Evolutionary conservation across 2,329 filamentous ascomycete genomes (phyloP).

Genomic region (Pyrenophora teres): DNA sequence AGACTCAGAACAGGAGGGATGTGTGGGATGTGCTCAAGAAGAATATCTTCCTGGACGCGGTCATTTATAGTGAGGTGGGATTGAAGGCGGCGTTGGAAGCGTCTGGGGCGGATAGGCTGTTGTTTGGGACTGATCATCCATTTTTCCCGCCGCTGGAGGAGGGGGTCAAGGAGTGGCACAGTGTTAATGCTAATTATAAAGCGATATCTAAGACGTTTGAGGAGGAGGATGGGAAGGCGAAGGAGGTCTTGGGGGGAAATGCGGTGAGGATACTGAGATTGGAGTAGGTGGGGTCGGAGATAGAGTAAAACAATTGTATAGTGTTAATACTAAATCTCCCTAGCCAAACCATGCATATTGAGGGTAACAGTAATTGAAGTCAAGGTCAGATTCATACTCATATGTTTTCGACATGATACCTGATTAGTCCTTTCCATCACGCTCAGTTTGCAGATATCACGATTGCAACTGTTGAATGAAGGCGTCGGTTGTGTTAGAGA

Average conservation of each 20-base stretch:
- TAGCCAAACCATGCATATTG: too few species aligned
- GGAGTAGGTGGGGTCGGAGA: constrained; percentile 3
- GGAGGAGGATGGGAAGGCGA: constrained; percentile 51
- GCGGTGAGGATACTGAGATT: constrained; percentile 58
- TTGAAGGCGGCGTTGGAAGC: constrained; percentile 72
- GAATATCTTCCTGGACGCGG: constrained; percentile 87
- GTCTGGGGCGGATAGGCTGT: constrained; percentile 68
- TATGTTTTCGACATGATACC: too few species aligned
- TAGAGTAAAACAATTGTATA: too few species aligned
- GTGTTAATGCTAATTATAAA: constrained; percentile 63
- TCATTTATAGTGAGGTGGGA: constrained; percentile 78
- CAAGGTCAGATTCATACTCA: too few species aligned
- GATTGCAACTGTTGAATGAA: too few species aligned
- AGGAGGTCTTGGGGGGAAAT: constrained; percentile 65
- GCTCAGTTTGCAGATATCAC: too few species aligned
- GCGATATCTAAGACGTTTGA: constrained; percentile 61
- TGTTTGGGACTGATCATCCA: constrained; percentile 82
- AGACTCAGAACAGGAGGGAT: constrained; percentile 59
- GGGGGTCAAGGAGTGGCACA: constrained; percentile 71
- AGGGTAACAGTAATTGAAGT: too few species aligned
- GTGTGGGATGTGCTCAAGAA: constrained; percentile 70
- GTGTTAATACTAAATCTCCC: too few species aligned
- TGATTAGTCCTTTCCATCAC: too few species aligned
- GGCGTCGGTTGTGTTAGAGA: too few species aligned
- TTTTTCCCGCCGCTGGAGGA: constrained; percentile 77